Percentiles rank a stretch among this genome's conserved stretches.
Conservation (phyloP, 352 stramenopile species). For the Phytophthora niederhauseri region DNA sequence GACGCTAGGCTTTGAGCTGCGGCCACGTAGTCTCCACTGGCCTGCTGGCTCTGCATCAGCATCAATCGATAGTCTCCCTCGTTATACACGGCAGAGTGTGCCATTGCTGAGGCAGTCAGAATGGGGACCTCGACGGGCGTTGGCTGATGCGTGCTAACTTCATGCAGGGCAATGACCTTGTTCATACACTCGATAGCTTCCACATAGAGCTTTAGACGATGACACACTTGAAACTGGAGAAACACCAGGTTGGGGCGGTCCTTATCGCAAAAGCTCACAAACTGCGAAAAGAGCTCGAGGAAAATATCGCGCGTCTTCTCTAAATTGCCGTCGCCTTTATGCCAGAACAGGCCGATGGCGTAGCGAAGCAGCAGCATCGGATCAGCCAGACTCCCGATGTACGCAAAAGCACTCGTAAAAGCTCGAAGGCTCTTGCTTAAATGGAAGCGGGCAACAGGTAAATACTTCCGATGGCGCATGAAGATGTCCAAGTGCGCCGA, state of each 20-base stretch:
- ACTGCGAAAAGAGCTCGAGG: slow-evolving; percentile 56
- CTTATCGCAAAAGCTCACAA: slow-evolving; percentile 67
- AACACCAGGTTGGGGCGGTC: slow-evolving; percentile 61
- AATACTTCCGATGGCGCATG: slow-evolving; percentile 67
- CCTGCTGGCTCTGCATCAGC: slow-evolving; percentile 71
- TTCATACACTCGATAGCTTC: slow-evolving; percentile 61
- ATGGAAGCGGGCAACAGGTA: slow-evolving; percentile 57
- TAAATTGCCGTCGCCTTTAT: slow-evolving; percentile 47
- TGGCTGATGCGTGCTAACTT: background rate
- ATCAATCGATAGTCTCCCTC: slow-evolving; percentile 60
- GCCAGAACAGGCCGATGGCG: slow-evolving; percentile 67
- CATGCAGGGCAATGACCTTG: slow-evolving; percentile 40
- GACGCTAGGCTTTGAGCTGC: slow-evolving; percentile 54
- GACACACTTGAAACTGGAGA: slow-evolving; percentile 69
- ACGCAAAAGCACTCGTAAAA: slow-evolving; percentile 67
- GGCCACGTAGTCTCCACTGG: slow-evolving; percentile 57
- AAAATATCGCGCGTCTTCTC: slow-evolving; percentile 67
- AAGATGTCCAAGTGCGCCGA: slow-evolving; percentile 73
- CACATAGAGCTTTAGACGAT: slow-evolving; percentile 51
- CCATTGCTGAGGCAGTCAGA: slow-evolving; percentile 4
- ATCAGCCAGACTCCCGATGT: slow-evolving; percentile 65
- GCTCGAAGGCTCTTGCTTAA: slow-evolving; percentile 54
- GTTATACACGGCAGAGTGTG: slow-evolving; percentile 39
- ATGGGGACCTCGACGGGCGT: background rate
- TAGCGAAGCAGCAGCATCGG: slow-evolving; percentile 67